Conservation (phyloP, 2,329 filamentous ascomycete species). For the Aspergillus piperis region DNA sequence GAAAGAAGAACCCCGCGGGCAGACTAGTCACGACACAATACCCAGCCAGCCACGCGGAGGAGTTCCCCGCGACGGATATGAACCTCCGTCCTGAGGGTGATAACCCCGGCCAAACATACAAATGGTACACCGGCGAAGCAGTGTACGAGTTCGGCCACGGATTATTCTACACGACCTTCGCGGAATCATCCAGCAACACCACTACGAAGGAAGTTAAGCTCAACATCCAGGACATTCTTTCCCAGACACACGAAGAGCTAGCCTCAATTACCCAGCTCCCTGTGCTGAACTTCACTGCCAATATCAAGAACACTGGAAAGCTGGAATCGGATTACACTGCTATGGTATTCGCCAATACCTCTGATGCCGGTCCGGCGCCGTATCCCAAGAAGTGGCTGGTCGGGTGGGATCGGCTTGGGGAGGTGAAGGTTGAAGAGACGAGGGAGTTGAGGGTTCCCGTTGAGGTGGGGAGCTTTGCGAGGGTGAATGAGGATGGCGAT, state of each 20-base stretch:
- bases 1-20: constrained; percentile 44
- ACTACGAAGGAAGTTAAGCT: constrained; percentile 5
- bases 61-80: constrained; percentile 46
- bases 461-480: constrained; percentile 40
- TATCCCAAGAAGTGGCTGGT: constrained; percentile 48
- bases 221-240: constrained; percentile 39
- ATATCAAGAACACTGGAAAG: constrained; percentile 40
- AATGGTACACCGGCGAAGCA: constrained; percentile 45
- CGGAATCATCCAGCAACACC: constrained; percentile 7
- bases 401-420: constrained; percentile 39
- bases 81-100: constrained; percentile 39
- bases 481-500: constrained; percentile 42
- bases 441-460: constrained; percentile 37
- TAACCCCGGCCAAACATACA: constrained; percentile 49
- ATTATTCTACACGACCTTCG: constrained; percentile 48
- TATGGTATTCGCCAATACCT: constrained; percentile 40
- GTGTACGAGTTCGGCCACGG: constrained; percentile 49
- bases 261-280: constrained; percentile 37
- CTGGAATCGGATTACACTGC: constrained; percentile 44
- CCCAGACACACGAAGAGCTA: constrained; percentile 27
- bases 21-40: constrained; percentile 45
- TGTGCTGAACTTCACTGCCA: constrained; percentile 40
- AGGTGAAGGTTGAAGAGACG: constrained; percentile 26
- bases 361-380: constrained; percentile 43
- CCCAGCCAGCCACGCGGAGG: constrained; percentile 43